Base-by-base conservation (phyloP, 1,139 yeast genomes). In the Suhomyces ambrosiae region DNA sequence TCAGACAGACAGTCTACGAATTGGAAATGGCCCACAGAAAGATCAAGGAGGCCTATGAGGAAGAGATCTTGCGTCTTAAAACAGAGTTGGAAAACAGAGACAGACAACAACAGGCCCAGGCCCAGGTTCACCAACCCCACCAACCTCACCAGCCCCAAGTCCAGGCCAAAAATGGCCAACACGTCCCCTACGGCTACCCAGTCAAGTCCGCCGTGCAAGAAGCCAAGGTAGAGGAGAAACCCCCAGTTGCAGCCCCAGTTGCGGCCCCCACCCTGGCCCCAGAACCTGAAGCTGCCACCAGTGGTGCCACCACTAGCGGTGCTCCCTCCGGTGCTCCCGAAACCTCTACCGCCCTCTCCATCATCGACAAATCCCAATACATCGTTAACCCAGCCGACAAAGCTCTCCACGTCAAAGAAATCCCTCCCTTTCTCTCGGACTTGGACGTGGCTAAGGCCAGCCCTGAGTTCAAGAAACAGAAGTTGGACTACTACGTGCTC, bases 41-140 rank as follows among this genome's bases (percentile, higher is more conserved):
- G 61, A 87, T 92, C 77, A 90, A 90, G 67, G 97, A 90, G 55
- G 90, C 94, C 33, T 92, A 92, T 63, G 97, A 90, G 61, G 96
- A 87, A 54, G 97, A 92, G 63, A 86, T 92, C 45, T 72, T 80
- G 58, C 76, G 95, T 48, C 75, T 90, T 60, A 88, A 90, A 61
- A 81, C 86, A 43, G 96, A 89, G 59, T 72, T 90, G 53, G 96
- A 88, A 52, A 79, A 77, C 56, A 71, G 87, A 56, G 90, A 82
- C 56, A 61, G 76, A 49, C 74, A 80, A 51, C 76, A 71, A 43
- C 73, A 74, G 58, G 71, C 73, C 44, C 60, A 65, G 32, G 25
- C 38, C 15, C 48, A 45, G 28, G 32, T 15, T 4, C 56, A 49
- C 17, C 66, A 54, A n/a, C n/a, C n/a, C 38, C 69, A 60, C 12